phyloP scores from a whole-genome alignment of 2,329 filamentous ascomycete genomes.

The Fusarium albosuccineum region DNA sequence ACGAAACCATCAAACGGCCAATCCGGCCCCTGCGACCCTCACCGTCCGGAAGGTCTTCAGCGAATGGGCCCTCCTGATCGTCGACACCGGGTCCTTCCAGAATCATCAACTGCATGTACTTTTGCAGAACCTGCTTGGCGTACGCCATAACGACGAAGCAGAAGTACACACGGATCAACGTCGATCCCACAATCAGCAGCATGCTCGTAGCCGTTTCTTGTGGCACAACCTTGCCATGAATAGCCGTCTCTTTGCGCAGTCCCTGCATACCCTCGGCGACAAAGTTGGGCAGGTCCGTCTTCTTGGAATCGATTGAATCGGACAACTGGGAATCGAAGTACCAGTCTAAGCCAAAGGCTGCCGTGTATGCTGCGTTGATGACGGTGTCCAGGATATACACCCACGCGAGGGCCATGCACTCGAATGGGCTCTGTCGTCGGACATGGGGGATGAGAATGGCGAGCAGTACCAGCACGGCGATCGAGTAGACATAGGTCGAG shows the following conservation, averaged over 20 bases:
- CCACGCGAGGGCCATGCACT: slow-evolving; percentile 85
- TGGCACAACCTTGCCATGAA: slow-evolving; percentile 54
- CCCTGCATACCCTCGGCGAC: slow-evolving; percentile 52
- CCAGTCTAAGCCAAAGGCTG: slow-evolving; percentile 86
- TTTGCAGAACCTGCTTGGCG: slow-evolving; percentile 80
- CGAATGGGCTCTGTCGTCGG: slow-evolving; percentile 80
- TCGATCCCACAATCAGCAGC: slow-evolving; percentile 79
- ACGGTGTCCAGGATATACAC: slow-evolving; percentile 86
- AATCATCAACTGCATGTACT: slow-evolving; percentile 64
- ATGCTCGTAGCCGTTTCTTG: slow-evolving; percentile 81
- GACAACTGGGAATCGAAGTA: slow-evolving; percentile 75
- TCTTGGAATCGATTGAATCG: slow-evolving; percentile 50
- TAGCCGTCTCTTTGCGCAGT: slow-evolving; percentile 50
- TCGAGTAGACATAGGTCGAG: slow-evolving; percentile 91
- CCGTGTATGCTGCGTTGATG: slow-evolving; percentile 85
- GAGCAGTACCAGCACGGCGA: slow-evolving; percentile 76
- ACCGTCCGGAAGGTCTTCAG: slow-evolving; percentile 76
- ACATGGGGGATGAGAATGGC: slow-evolving; percentile 83
- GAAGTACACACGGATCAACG: slow-evolving; percentile 84
- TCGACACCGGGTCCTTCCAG: slow-evolving; percentile 64
- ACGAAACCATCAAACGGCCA: slow-evolving; percentile 81
- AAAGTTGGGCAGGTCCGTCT: slow-evolving; percentile 43
- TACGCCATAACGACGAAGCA: slow-evolving; percentile 86
- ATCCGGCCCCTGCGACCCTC: slow-evolving; percentile 83
- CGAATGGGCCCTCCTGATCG: slow-evolving; percentile 75